Evolutionary conservation across 345 rosid species (phyloP).

Genomic region (Geranium rotundifolium): DNA sequence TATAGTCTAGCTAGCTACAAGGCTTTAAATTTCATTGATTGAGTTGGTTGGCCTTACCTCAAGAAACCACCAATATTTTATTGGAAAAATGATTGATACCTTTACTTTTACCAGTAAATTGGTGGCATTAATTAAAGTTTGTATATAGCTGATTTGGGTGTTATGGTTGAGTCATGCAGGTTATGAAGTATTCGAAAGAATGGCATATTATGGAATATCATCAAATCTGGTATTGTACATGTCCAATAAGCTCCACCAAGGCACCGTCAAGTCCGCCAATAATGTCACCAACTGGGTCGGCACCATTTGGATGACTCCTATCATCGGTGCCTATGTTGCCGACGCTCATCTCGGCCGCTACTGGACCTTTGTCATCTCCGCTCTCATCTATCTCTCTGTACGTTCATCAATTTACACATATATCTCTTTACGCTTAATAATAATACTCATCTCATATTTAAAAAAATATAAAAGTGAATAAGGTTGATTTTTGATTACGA

Average conservation of each 20-base stretch:
- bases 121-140: too few species aligned
- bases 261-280: slow-evolving; percentile 72
- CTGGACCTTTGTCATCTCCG: slow-evolving; percentile 52
- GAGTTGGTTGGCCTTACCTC: too few species aligned
- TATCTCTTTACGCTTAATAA: not conserved
- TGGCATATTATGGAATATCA: slow-evolving; percentile 88
- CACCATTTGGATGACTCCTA: slow-evolving; percentile 67
- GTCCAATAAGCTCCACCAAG: slow-evolving; percentile 69
- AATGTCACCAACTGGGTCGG: slow-evolving; percentile 97
- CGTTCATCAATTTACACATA: not conserved
- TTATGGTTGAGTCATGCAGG: too few species aligned
- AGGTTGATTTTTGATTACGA: too few species aligned
- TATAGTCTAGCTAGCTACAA: too few species aligned
- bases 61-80: too few species aligned
- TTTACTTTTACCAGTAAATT: too few species aligned
- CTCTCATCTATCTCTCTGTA: slow-evolving; percentile 48
- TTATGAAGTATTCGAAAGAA: slow-evolving; percentile 73
- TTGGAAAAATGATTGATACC: too few species aligned
- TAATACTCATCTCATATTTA: too few species aligned
- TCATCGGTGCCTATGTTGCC: slow-evolving; percentile 79
- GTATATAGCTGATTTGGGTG: too few species aligned
- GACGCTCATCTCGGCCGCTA: slow-evolving; percentile 90
- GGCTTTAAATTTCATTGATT: too few species aligned
- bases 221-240: slow-evolving; percentile 61
- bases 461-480: too few species aligned